These are phyloP conservation scores for Gillenia trifoliata DNA, from an alignment of 306 rosid genomes.

Conservation along the genomic window DNA sequence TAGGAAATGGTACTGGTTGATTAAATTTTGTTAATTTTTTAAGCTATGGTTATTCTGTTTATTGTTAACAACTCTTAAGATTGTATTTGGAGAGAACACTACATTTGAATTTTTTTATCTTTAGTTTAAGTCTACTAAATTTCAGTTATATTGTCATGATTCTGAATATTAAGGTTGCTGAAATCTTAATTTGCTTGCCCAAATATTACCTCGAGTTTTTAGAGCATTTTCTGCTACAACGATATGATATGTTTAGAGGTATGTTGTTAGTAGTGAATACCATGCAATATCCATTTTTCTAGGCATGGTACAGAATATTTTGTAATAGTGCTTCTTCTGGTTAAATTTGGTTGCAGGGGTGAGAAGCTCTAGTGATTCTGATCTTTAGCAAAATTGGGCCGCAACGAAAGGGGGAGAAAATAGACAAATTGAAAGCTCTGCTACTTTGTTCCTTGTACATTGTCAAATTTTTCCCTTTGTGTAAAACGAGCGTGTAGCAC, in stretches of 20 bases:
- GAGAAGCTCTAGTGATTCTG: constrained; percentile 20
- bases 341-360: constrained; percentile 20
- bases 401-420: not conserved
- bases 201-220: not conserved
- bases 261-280: not conserved
- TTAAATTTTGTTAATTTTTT: not conserved
- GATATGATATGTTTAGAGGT: not conserved
- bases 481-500: not conserved
- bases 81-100: too few species aligned
- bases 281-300: not conserved
- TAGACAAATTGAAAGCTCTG: not conserved
- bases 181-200: not conserved
- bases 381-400: not conserved
- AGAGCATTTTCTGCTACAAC: not conserved
- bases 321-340: not conserved
- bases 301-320: not conserved
- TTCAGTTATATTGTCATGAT: not conserved
- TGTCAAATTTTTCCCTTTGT: not conserved
- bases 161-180: not conserved
- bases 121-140: not conserved
- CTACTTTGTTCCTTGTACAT: not conserved
- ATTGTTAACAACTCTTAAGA: too few species aligned
- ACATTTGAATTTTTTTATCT: too few species aligned
- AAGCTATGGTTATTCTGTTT: not conserved
- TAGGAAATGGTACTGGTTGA: not conserved